phyloP scores from a whole-genome alignment of 2,329 filamentous ascomycete species.

The Diaporthe nobilis region DNA sequence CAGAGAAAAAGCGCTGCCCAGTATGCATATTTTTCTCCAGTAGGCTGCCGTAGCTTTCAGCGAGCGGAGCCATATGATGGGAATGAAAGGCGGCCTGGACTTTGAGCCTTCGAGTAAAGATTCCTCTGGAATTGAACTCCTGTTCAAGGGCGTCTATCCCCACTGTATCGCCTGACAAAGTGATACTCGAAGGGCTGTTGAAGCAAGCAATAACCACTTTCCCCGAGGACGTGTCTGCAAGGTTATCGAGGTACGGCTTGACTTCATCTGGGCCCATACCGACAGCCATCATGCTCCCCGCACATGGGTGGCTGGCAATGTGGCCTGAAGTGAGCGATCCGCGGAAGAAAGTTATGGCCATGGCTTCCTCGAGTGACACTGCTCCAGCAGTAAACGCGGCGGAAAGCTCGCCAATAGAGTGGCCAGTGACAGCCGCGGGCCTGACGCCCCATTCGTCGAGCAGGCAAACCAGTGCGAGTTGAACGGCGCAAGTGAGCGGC shows the following conservation, averaged over 20 bases:
- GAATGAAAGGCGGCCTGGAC: constrained; percentile 51
- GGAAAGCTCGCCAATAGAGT: constrained; percentile 46
- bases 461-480: constrained; percentile 51
- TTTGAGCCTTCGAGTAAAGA: constrained; percentile 48
- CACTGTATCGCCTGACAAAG: constrained; percentile 50
- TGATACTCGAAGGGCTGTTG: constrained; percentile 49
- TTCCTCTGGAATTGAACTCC: constrained; percentile 44
- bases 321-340: not conserved
- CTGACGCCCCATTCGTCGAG: constrained; percentile 43
- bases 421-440: constrained; percentile 43
- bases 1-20: not conserved
- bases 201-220: constrained; percentile 2
- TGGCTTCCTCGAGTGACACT: constrained; percentile 39
- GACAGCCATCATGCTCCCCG: constrained; percentile 16
- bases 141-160: constrained; percentile 47
- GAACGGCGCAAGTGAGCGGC: constrained; percentile 52
- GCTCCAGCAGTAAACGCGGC: constrained; percentile 44
- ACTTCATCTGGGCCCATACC: not conserved
- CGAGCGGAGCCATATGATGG: constrained; percentile 46
- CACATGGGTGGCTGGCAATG: no score
- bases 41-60: constrained; percentile 42
- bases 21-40: not conserved
- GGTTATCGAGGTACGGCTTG: not conserved
- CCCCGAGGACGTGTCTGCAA: not conserved
- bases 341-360: constrained; percentile 42